Evolutionary conservation across 2,329 filamentous ascomycete genomes (phyloP).

Genomic region (Aspergillus vadensis): DNA sequence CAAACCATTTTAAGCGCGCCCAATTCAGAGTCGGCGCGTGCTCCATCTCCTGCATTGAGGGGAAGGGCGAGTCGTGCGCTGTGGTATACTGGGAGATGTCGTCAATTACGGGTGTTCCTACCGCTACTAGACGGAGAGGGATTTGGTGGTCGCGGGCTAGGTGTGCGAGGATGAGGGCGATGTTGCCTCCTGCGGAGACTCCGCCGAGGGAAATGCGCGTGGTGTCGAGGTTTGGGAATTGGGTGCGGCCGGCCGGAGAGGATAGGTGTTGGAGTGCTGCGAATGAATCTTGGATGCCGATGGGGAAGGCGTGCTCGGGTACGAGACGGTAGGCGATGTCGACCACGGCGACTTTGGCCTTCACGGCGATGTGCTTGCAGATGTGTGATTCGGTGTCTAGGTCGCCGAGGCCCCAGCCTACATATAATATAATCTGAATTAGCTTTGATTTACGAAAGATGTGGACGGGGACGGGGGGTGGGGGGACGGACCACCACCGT

Average conservation of each 20-base stretch:
- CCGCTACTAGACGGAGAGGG: constrained; percentile 42
- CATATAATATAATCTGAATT: no score
- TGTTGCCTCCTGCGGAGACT: constrained; percentile 43
- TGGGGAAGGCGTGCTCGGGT: constrained; percentile 54
- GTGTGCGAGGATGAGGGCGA: constrained; percentile 35
- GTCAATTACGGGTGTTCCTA: constrained; percentile 46
- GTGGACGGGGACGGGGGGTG: no score
- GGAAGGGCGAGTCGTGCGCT: constrained; percentile 42
- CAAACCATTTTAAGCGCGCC: constrained; percentile 47
- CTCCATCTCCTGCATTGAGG: constrained; percentile 47
- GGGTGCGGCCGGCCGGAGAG: constrained; percentile 34
- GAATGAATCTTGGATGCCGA: constrained; percentile 53
- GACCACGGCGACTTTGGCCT: constrained; percentile 50
- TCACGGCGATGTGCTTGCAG: constrained; percentile 51
- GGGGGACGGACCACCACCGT: constrained; percentile 44
- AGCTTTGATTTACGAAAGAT: no score
- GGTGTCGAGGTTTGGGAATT: constrained; percentile 43
- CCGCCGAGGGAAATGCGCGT: constrained; percentile 49
- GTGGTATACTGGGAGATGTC: constrained; percentile 43
- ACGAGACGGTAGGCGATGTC: constrained; percentile 57
- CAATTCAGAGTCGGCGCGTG: constrained; percentile 50
- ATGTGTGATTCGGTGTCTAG: constrained; percentile 54
- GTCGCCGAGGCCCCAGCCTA: constrained; percentile 52
- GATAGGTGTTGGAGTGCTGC: constrained; percentile 48
- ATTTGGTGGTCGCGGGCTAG: constrained; percentile 45